These are phyloP conservation scores for Kwoniella dendrophila DNA, from an alignment of 768 basidiomycete genomes.

Conservation along the genomic window DNA sequence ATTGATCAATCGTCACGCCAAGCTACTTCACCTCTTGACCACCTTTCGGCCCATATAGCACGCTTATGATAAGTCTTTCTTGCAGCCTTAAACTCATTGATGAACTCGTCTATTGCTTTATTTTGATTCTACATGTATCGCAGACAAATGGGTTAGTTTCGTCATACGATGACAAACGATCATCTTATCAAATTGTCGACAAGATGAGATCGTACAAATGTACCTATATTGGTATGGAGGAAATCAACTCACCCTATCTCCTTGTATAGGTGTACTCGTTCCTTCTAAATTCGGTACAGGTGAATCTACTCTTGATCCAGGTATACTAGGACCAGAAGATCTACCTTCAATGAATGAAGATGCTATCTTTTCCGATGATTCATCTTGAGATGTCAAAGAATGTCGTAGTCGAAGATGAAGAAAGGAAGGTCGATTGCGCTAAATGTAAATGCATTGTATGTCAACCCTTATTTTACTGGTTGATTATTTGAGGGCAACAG, in stretches of 20 bases:
- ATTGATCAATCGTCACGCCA: conserved; percentile 68
- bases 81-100: conserved; percentile 80
- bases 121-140: conserved; percentile 28
- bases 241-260: conserved; percentile 28
- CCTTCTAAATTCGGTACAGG: conserved; percentile 35
- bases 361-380: conserved; percentile 79
- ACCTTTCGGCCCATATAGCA: conserved; percentile 83
- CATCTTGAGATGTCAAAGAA: conserved; percentile 86
- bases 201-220: too few relatives aligned
- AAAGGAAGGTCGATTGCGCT: conserved; percentile 86
- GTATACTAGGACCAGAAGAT: conserved; percentile 30
- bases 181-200: too few relatives aligned
- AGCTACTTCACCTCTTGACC: conserved; percentile 78
- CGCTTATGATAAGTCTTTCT: conserved; percentile 92
- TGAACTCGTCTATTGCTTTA: conserved; percentile 77
- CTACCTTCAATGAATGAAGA: conserved; percentile 76
- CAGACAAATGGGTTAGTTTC: background rate
- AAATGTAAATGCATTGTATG: too few relatives aligned
- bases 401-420: conserved; percentile 84
- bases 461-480: background rate
- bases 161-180: background rate
- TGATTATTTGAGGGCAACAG: background rate
- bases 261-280: conserved; percentile 16
- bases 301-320: conserved; percentile 44
- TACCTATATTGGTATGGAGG: too few relatives aligned